Conservation (phyloP, 371 early-diverging fungal species). For the Mucor saturninus region DNA sequence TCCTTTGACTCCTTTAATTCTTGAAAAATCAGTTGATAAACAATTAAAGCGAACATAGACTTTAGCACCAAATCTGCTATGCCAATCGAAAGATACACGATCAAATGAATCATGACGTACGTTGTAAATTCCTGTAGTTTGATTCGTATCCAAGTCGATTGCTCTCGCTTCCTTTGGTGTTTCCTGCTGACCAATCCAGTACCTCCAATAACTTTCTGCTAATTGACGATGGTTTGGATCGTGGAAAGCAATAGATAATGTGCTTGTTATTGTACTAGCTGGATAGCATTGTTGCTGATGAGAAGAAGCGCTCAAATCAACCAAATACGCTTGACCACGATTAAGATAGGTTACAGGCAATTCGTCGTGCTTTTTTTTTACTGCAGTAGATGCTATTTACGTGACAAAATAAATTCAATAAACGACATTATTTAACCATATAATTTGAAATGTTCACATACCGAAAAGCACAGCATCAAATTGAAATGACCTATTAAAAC, state of each 20-base stretch:
- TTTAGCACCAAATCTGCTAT: slow-evolving; percentile 71
- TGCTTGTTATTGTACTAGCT: slow-evolving; percentile 57
- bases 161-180: slow-evolving; percentile 67
- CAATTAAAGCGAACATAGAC: slow-evolving; percentile 78
- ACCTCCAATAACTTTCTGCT: slow-evolving; percentile 75
- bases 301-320: slow-evolving; percentile 26
- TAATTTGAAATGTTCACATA: background rate
- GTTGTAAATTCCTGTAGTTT: slow-evolving; percentile 52
- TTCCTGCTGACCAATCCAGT: slow-evolving; percentile 79
- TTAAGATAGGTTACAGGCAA: slow-evolving; percentile 67
- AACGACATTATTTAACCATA: too few species aligned
- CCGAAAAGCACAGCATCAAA: slow-evolving; percentile 27
- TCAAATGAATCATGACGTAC: slow-evolving; percentile 70
- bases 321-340: slow-evolving; percentile 65
- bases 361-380: slow-evolving; percentile 35
- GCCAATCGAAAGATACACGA: slow-evolving; percentile 77
- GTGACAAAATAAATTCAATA: background rate
- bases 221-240: slow-evolving; percentile 73
- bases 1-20: slow-evolving; percentile 87
- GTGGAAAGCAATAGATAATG: slow-evolving; percentile 73
- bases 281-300: background rate
- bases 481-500: slow-evolving; percentile 23
- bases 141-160: slow-evolving; percentile 56
- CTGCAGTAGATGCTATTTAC: slow-evolving; percentile 43
- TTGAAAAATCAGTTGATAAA: slow-evolving; percentile 82